Conservation (phyloP, 805 yeast species). For the Saccharomycopsis fodiens region DNA sequence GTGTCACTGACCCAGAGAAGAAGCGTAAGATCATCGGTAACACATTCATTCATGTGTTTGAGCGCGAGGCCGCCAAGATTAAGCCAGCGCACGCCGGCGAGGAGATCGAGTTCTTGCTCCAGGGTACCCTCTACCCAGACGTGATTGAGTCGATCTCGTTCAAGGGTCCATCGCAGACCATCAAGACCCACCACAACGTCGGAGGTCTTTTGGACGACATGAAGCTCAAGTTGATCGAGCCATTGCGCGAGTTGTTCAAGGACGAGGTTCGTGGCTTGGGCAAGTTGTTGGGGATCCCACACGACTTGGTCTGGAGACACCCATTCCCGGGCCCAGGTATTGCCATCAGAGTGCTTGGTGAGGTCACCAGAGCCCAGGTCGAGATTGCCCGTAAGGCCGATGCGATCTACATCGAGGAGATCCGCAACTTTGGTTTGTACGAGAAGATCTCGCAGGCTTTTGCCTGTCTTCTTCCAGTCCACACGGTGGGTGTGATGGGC, state of each 20-base stretch:
- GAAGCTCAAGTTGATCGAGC: conserved; percentile 98
- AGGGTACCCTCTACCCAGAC: conserved; percentile 97
- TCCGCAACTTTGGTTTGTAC: conserved; percentile 87
- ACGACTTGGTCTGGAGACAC: conserved; percentile 98
- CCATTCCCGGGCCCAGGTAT: conserved; percentile 99
- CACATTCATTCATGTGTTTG: conserved; percentile 95
- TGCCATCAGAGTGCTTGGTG: conserved; percentile 96
- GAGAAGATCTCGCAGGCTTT: conserved; percentile 94
- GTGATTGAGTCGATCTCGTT: conserved; percentile 97
- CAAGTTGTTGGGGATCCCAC: conserved; percentile 89
- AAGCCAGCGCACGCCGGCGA: conserved; percentile 75
- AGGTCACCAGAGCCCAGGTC: conserved; percentile 88
- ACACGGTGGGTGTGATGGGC: conserved; percentile 99
- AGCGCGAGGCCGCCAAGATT: conserved; percentile 89
- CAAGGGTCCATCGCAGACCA: conserved; percentile 99
- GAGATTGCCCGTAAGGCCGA: conserved; percentile 98
- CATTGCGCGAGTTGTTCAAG: conserved; percentile 95
- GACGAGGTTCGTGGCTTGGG: conserved; percentile 98
- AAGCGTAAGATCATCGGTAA: conserved; percentile 98
- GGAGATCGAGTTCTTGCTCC: conserved; percentile 87
- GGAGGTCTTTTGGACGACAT: conserved; percentile 97
- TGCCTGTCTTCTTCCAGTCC: conserved; percentile 94
- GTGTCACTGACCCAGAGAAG: conserved; percentile 97
- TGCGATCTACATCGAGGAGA: conserved; percentile 91
- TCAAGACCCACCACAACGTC: conserved; percentile 98